phyloP scores from a whole-genome alignment of 2,329 filamentous ascomycete species.

The Phialophora verrucosa region DNA sequence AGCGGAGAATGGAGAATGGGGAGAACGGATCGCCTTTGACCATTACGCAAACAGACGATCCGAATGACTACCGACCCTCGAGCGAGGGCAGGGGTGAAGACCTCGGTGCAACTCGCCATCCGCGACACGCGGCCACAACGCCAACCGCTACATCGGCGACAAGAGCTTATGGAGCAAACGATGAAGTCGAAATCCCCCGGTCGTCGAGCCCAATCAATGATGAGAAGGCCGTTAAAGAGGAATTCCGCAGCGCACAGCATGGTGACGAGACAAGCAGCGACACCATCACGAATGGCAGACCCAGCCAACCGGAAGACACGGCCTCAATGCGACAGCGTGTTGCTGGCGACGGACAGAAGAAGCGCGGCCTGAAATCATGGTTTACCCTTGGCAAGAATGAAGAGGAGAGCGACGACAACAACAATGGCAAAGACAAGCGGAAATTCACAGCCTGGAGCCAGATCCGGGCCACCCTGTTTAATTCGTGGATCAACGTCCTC shows the following conservation, averaged over 20 bases:
- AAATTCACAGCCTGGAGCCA: constrained; percentile 67
- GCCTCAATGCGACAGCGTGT: constrained; percentile 25
- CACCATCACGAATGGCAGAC: constrained; percentile 23
- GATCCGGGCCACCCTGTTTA: constrained; percentile 74
- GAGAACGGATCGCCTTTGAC: constrained; percentile 21
- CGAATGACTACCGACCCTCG: constrained; percentile 25
- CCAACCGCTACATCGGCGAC: constrained; percentile 23
- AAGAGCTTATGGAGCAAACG: constrained; percentile 19
- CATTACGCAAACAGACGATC: constrained; percentile 28
- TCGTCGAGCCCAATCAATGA: constrained; percentile 26
- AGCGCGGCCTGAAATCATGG: constrained; percentile 27
- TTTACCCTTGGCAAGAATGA: constrained; percentile 17
- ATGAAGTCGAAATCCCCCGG: constrained; percentile 29
- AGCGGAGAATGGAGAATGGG: constrained; percentile 28
- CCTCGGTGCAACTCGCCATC: constrained; percentile 10
- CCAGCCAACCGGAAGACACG: constrained; percentile 12
- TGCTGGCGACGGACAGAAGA: constrained; percentile 11
- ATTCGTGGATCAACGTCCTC: constrained; percentile 85
- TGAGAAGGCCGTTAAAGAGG: constrained; percentile 15
- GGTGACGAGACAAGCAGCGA: constrained; percentile 24
- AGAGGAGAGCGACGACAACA: constrained; percentile 28
- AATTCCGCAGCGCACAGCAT: constrained; percentile 11
- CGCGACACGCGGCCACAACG: constrained; percentile 26
- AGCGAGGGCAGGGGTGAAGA: constrained; percentile 20
- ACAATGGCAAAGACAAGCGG: constrained; percentile 37